Conservation (phyloP, 116 monocot species). For the Thalassia testudinum region DNA sequence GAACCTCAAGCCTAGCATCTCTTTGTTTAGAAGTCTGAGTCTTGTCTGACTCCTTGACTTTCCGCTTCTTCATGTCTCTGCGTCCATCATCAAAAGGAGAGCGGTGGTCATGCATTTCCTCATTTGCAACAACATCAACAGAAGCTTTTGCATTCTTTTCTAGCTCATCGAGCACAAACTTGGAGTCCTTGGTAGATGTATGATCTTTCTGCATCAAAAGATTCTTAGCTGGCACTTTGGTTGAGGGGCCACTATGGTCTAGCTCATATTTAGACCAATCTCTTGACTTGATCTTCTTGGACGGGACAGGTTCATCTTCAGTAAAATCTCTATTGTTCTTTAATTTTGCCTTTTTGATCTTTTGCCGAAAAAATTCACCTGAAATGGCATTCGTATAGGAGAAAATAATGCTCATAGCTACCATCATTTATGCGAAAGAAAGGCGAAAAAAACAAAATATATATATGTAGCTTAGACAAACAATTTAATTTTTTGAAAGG, state of each 20-base stretch:
- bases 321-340: conserved; percentile 40
- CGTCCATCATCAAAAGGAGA: too few species aligned
- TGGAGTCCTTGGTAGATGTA: conserved; percentile 23
- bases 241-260: conserved; percentile 5
- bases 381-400: neutral
- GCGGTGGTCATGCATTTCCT: conserved; percentile 6
- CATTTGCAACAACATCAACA: conserved; percentile 10
- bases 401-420: too few species aligned
- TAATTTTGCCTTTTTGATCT: conserved; percentile 35
- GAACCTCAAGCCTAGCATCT: too few species aligned
- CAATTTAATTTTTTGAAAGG: too few species aligned
- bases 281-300: conserved; percentile 56
- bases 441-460: too few species aligned
- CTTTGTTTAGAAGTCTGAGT: too few species aligned
- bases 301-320: conserved; percentile 30
- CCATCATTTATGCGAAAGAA: too few species aligned
- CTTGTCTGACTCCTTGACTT: too few species aligned
- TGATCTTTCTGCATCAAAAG: conserved; percentile 6
- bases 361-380: conserved; percentile 40
- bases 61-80: too few species aligned
- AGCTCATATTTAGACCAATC: conserved; percentile 6
- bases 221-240: conserved; percentile 13
- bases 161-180: conserved; percentile 17
- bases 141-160: conserved; percentile 15
- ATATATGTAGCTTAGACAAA: too few species aligned